Base-by-base conservation (phyloP, 805 yeast genomes). In the Candida koratica region DNA sequence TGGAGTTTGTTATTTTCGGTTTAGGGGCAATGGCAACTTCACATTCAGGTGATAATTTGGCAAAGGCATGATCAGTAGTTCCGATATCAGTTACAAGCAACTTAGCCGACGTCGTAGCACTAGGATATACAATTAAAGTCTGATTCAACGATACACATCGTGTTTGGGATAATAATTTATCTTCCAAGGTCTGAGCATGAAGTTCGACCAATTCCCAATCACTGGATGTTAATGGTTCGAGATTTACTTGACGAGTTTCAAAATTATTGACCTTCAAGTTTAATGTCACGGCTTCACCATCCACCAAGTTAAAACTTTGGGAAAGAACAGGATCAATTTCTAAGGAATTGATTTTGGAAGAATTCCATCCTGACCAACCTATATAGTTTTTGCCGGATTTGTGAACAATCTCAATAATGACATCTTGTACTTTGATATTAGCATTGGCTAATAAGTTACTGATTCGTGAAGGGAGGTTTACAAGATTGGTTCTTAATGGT, bases 191-290 rank as follows among this genome's bases (percentile, higher is more conserved):
- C 18, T 73, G 77, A 2, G 95, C 90, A 56, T 90, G 84, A 2
- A 83, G 58, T 52, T 89, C 96, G 2, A 88, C 84, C 17, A 85
- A 63, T 46, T 89, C 97, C 97, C 97, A 90, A 53, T 90, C 98
- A 4, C 81, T 71, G 2, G 79, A 57, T 0, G 85, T 70, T 13
- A 73, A 59, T 0, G 97, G 97, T 49, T 85, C 96, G 28, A 90
- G 69, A 49, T 75, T 79, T 3, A 89, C 79, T 3, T 78, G 75
- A 5, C 68, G 63, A 1, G 87, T 77, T 26, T 59, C 68, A n/a
- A 71, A 75, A 37, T 55, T 57, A 25, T 73, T 64, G 10, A 75
- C 63, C 37, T 73, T 69, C 35, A 81, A 52, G 24, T 60, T 65
- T 25, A 83, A 41, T 2, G 61, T 55, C 13, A 60, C 49, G 4